Base-by-base conservation (phyloP, 1,139 yeast species). In the Candida tropicalis region DNA sequence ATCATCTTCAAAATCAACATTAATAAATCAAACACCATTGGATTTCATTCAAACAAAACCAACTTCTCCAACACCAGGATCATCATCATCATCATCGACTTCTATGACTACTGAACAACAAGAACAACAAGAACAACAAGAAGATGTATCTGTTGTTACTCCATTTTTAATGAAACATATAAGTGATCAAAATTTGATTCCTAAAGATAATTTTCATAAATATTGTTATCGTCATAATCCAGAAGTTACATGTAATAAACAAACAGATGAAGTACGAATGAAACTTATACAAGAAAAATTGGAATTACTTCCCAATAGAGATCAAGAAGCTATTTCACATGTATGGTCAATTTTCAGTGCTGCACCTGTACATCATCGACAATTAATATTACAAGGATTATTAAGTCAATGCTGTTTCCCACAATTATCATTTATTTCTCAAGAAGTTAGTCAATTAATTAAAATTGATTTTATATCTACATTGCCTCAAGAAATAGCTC, bases 211-310 rank as follows among this genome's bases (percentile, higher is more conserved):
- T 58, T 76, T 66, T 56, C 83, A 80, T 54, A 75, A 77, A 52
- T 90, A 81, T 64, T 91, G 98, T 60, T 91, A 91, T 63, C 74
- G 98, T 43, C 98, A 91, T 63, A 88, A 91, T 57, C 98, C 98
- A 4, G 93, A 87, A 44, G 75, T 84, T 42, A 74, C 78, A 26
- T 81, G 90, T 59, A 84, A 84, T 60, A 83, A 84, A 54, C 76
- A 74, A 45, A 81, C 88, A 2, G 96, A 88, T 61, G 84, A 81
- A 44, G 63, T 63, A 34, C 80, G 82, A 53, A 80, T 87, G 84
- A 71, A 69, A 39, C 77, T 77, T 45, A 77, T 88, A 23, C 87
- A 83, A 58, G 63, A 75, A 45, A 66, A 76, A 48, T 66, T 87
- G 47, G 87, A 84, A 49, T 70, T 68, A 53, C 61, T 83, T 34